Percentiles rank a stretch among this genome's conserved stretches.
Conservation (phyloP, 2,329 filamentous ascomycete genomes). For the Monosporascus sp. region DNA sequence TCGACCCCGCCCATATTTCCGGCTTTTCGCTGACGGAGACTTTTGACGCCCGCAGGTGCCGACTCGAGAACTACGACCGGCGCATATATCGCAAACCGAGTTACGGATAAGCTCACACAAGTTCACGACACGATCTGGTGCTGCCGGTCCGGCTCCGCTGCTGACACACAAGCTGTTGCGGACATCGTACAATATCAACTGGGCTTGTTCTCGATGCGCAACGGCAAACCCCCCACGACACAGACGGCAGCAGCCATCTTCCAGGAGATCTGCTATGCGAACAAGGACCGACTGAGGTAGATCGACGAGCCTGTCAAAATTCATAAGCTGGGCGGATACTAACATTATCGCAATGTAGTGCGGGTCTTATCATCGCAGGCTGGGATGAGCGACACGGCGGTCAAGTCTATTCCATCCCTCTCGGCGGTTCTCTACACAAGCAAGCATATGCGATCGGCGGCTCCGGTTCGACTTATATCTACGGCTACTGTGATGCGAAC, state of each 20-base stretch:
- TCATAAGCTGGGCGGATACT: background rate
- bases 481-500: slow-evolving; percentile 95
- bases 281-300: slow-evolving; percentile 89
- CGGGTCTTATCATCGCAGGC: slow-evolving; percentile 96
- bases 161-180: slow-evolving; percentile 95
- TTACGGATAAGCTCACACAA: slow-evolving; percentile 98
- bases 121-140: slow-evolving; percentile 99
- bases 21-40: too few species aligned
- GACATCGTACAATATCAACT: slow-evolving; percentile 98
- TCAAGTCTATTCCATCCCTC: slow-evolving; percentile 94
- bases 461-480: slow-evolving; percentile 98
- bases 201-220: slow-evolving; percentile 83
- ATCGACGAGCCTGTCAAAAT: background rate
- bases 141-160: slow-evolving; percentile 94
- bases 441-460: slow-evolving; percentile 93
- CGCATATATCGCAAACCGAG: slow-evolving; percentile 97
- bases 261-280: slow-evolving; percentile 95
- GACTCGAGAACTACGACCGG: slow-evolving; percentile 97
- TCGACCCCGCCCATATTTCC: too few species aligned
- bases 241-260: slow-evolving; percentile 94
- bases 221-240: slow-evolving; percentile 85
- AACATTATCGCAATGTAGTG: slow-evolving; percentile 47
- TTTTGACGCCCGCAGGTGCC: slow-evolving; percentile 52
- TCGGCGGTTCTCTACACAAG: slow-evolving; percentile 96
- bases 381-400: slow-evolving; percentile 94